Evolutionary conservation across 1,139 yeast species (phyloP).

Genomic region (Lodderomyces jiufengensis): DNA sequence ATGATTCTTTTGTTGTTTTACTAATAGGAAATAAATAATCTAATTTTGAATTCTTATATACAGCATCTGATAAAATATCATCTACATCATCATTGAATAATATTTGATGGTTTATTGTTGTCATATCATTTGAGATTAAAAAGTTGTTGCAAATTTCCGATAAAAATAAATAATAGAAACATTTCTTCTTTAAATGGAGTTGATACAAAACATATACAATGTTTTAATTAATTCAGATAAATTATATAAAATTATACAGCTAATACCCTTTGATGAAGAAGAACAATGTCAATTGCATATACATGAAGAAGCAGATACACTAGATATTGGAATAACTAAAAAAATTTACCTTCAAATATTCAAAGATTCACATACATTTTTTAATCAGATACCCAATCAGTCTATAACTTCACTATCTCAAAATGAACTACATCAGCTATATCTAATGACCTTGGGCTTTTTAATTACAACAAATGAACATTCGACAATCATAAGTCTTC

Average conservation of each 20-base stretch:
- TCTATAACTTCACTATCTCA: constrained; percentile 33
- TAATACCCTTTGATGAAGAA: constrained; percentile 14
- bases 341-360: constrained; percentile 28
- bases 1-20: constrained; percentile 2
- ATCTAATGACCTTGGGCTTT: constrained; percentile 31
- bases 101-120: neutral
- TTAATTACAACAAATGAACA: constrained; percentile 42
- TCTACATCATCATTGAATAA: constrained; percentile 7
- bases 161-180: too few species aligned
- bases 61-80: constrained; percentile 28
- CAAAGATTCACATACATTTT: constrained; percentile 31
- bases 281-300: neutral
- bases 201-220: constrained; percentile 6
- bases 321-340: constrained; percentile 37
- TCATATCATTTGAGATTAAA: too few species aligned
- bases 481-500: constrained; percentile 31
- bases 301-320: constrained; percentile 15
- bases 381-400: constrained; percentile 24
- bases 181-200: constrained; percentile 1
- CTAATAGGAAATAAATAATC: constrained; percentile 18
- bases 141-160: too few species aligned
- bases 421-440: constrained; percentile 14
- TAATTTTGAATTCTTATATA: constrained; percentile 29
- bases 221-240: constrained; percentile 12
- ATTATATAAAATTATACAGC: constrained; percentile 20